Evolutionary conservation across 106 monocot species (phyloP).

Genomic region (Dendrobium catenatum): DNA sequence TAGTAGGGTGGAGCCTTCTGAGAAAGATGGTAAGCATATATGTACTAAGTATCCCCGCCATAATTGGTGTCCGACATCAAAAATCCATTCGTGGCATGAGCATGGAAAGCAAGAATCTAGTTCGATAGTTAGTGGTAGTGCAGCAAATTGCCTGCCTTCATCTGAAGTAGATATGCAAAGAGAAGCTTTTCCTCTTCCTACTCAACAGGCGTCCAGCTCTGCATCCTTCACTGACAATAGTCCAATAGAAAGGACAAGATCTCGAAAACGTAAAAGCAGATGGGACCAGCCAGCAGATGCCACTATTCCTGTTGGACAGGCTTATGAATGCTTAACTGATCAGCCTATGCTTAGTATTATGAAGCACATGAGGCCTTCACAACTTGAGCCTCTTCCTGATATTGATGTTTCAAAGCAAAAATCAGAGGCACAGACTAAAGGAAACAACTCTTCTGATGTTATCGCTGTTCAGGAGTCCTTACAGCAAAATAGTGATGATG

Average conservation of each 20-base stretch:
- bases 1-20: constrained; percentile 30
- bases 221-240: constrained; percentile 9
- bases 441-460: constrained; percentile 13
- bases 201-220: constrained; percentile 11
- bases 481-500: constrained; percentile 10
- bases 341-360: constrained; percentile 5
- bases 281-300: constrained; percentile 65
- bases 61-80: constrained; percentile 16
- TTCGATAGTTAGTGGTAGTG: background rate
- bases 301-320: background rate
- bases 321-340: constrained; percentile 2
- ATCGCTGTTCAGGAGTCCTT: background rate
- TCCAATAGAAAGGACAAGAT: constrained; percentile 4
- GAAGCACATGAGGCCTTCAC: constrained; percentile 15
- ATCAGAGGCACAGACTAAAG: constrained; percentile 5
- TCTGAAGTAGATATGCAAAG: constrained; percentile 2
- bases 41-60: constrained; percentile 11
- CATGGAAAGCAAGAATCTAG: background rate
- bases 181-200: constrained; percentile 5
- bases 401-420: constrained; percentile 10
- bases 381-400: constrained; percentile 8
- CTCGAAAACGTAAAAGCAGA: constrained; percentile 66
- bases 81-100: constrained; percentile 12
- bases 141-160: constrained; percentile 3
- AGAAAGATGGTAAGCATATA: constrained; percentile 17